Base-by-base conservation (phyloP, 768 basidiomycete species). In the Suillus decipiens region DNA sequence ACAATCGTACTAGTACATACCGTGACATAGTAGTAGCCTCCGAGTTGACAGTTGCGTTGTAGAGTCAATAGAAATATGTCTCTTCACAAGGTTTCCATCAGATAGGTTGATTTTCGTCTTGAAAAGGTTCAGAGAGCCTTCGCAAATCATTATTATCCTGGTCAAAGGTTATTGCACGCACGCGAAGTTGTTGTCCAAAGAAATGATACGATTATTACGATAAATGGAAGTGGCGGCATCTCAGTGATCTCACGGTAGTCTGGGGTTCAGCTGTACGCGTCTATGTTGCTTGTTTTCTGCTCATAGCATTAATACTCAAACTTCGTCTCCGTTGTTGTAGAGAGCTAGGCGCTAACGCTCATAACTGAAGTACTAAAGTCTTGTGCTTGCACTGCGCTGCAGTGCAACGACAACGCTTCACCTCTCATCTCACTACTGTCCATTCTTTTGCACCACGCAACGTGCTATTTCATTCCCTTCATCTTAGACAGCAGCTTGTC, bases 221-320 rank as follows among this genome's bases (percentile, higher is more conserved):
- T 47, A 22, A 48, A 15, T 48, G 10, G 28, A 57, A 11, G 15
- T 9, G 15, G 28, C 17, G 17, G 28, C 24, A 39, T 57, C 56
- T 28, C 56, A 57, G 17, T 17, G 39, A 39, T 57, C 56, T 28
- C 56, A 57, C 56, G 56, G 39, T 50, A 17, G 15, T 56, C 22
- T 41, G 2, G 28, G 28, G 28, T 28, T 28, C 28, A 28, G 3
- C 28, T 28, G 28, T 28, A 3, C 55, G 36, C 55, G 55, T 24
- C 24, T 24, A 56, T 24, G 37, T 28, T 17, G 9, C 37, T 34
- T 28, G 53, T 39, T 57, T 57, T 28, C 39, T 57, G 37, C 47
- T 24, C 7, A 28, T 48, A 22, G 47, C 47, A n/a, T n/a, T n/a
- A 14, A 22, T 48, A 7, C 39, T 31, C 56, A 41, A 57, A 31